A percentile compares a stretch with the other conserved stretches of the same genome.
Evolutionary conservation across 306 rosid species (phyloP).

Genomic region (Rosa multiflora): DNA sequence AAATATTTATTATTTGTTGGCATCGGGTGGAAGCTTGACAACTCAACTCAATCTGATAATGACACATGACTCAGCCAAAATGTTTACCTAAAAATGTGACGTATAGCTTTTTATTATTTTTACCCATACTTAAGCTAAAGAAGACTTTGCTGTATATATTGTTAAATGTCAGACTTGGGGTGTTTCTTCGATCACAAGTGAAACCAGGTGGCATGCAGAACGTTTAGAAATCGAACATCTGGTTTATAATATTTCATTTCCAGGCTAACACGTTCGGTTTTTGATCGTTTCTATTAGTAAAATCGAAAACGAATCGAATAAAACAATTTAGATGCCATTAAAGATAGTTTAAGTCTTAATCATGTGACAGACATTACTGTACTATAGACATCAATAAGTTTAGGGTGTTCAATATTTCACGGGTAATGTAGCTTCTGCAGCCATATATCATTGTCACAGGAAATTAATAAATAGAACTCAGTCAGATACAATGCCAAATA

Average conservation of each 20-base stretch:
- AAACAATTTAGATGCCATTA: background rate
- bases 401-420: background rate
- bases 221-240: background rate
- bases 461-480: background rate
- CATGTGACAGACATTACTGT: slow-evolving; percentile 5
- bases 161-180: background rate
- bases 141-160: background rate
- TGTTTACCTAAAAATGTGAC: background rate
- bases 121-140: background rate
- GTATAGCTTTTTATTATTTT: background rate
- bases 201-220: background rate
- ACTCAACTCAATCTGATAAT: background rate
- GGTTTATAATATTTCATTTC: background rate
- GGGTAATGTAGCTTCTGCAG: slow-evolving; percentile 6
- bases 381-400: background rate
- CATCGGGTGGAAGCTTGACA: background rate
- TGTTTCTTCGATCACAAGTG: background rate
- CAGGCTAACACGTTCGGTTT: background rate
- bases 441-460: background rate
- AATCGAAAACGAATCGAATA: background rate
- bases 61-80: background rate
- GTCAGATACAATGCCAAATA: background rate
- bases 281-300: background rate
- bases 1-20: background rate
- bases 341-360: background rate